phyloP scores from a whole-genome alignment of 257 asterid genomes.

The Knoxia roxburghii region DNA sequence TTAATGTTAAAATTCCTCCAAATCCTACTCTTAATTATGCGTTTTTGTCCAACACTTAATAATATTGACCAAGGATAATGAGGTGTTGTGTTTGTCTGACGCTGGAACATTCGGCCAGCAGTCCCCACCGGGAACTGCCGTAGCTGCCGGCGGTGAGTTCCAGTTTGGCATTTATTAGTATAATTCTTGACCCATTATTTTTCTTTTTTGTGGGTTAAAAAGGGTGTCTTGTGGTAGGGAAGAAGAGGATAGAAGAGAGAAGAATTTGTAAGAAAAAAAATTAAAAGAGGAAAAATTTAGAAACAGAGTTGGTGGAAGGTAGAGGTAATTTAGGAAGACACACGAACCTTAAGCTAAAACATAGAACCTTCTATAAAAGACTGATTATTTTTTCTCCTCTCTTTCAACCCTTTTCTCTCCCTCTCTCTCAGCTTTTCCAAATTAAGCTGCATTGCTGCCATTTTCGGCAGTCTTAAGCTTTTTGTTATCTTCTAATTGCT shows the following conservation, averaged over 20 bases:
- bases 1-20: too few relatives aligned
- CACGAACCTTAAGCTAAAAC: constrained; percentile 33
- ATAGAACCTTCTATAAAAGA: constrained; percentile 46
- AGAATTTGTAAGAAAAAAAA: background rate
- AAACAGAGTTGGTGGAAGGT: constrained; percentile 11
- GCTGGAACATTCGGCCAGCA: background rate
- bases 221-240: background rate
- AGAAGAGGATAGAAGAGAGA: background rate
- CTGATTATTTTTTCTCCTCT: constrained; percentile 34
- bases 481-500: background rate
- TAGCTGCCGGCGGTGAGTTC: constrained; percentile 3
- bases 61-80: background rate
- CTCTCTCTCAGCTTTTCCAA: background rate
- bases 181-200: background rate
- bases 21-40: too few relatives aligned
- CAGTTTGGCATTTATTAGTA: background rate
- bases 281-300: background rate
- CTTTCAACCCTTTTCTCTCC: constrained; percentile 22
- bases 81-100: background rate
- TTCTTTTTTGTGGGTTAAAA: too few relatives aligned
- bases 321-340: constrained; percentile 9
- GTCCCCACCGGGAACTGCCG: background rate
- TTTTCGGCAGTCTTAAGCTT: constrained; percentile 4
- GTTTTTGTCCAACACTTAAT: too few relatives aligned
- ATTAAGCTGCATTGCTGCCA: constrained; percentile 11